A percentile compares a stretch with the other conserved stretches of the same genome.
Conservation (phyloP, 2,329 filamentous ascomycete species). For the Alternaria gaisen region DNA sequence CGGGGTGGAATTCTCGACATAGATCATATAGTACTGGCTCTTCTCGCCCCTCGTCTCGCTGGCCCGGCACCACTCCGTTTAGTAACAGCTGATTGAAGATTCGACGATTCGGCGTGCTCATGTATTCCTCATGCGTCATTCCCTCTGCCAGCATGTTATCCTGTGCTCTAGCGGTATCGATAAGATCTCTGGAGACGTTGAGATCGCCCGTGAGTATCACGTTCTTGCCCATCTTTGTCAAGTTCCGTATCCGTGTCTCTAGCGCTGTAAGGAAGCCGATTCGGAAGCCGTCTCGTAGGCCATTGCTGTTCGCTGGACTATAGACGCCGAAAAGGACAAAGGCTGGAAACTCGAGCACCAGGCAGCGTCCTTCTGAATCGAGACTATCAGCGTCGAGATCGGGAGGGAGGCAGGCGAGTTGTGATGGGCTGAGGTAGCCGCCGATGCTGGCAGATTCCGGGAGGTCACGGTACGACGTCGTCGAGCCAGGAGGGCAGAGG, state of each 20-base stretch:
- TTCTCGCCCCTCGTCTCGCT: conserved; percentile 74
- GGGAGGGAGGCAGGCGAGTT: conserved; percentile 66
- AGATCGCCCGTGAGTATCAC: conserved; percentile 89
- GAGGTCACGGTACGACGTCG: conserved; percentile 76
- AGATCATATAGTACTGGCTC: conserved; percentile 81
- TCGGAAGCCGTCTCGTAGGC: conserved; percentile 82
- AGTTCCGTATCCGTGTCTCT: conserved; percentile 84
- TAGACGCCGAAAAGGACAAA: conserved; percentile 95
- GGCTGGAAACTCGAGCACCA: conserved; percentile 90
- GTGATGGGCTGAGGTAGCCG: conserved; percentile 78
- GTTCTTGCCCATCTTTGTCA: conserved; percentile 80
- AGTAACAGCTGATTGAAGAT: conserved; percentile 88
- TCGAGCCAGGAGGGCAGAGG: conserved; percentile 75
- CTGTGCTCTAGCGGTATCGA: conserved; percentile 78
- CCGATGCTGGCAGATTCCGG: conserved; percentile 80
- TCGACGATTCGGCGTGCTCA: conserved; percentile 74
- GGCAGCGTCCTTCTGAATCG: conserved; percentile 90
- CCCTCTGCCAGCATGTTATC: conserved; percentile 77
- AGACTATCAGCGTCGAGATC: conserved; percentile 72
- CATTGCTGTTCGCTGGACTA: conserved; percentile 87
- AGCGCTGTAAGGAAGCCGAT: conserved; percentile 80
- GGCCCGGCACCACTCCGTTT: conserved; percentile 72
- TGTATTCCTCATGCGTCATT: conserved; percentile 74
- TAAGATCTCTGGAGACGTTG: conserved; percentile 75
- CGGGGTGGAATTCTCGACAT: conserved; percentile 80